phyloP scores from a whole-genome alignment of 2,329 filamentous ascomycete species.

The Claviceps spartinae region DNA sequence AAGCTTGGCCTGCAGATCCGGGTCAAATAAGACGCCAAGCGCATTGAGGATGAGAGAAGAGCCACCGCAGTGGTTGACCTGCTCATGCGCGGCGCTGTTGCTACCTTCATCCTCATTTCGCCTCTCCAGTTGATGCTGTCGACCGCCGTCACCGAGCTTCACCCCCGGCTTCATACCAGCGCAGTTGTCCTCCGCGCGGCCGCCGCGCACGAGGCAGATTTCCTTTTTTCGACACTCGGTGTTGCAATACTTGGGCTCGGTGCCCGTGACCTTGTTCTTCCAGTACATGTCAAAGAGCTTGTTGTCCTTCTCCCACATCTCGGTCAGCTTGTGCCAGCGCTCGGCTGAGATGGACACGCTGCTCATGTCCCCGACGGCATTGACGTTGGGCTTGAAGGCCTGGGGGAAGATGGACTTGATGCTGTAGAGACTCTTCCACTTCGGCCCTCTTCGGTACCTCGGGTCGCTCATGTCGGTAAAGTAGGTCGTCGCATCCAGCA shows the following conservation, averaged over 20 bases:
- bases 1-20: not conserved
- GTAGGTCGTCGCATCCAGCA: not conserved
- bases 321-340: not conserved
- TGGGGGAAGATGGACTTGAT: not conserved
- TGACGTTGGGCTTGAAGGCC: not conserved
- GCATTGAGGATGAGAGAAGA: not conserved
- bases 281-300: not conserved
- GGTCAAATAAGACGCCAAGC: not conserved
- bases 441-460: not conserved
- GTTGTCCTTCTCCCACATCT: not conserved
- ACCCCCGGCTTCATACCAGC: slow-evolving; percentile 7
- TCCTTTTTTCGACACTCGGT: slow-evolving; percentile 27
- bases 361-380: not conserved
- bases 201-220: slow-evolving; percentile 39
- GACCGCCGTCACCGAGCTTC: not conserved
- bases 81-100: not conserved
- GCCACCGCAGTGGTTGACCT: not conserved
- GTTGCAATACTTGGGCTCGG: slow-evolving; percentile 25
- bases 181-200: slow-evolving; percentile 38
- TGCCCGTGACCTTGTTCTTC: slow-evolving; percentile 15
- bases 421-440: not conserved
- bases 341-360: not conserved
- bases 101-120: too few species aligned
- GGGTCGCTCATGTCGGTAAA: not conserved
- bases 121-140: not conserved